These are phyloP conservation scores for Fusarium robinianum DNA, from an alignment of 2,329 filamentous ascomycete genomes.

Conservation along the genomic window DNA sequence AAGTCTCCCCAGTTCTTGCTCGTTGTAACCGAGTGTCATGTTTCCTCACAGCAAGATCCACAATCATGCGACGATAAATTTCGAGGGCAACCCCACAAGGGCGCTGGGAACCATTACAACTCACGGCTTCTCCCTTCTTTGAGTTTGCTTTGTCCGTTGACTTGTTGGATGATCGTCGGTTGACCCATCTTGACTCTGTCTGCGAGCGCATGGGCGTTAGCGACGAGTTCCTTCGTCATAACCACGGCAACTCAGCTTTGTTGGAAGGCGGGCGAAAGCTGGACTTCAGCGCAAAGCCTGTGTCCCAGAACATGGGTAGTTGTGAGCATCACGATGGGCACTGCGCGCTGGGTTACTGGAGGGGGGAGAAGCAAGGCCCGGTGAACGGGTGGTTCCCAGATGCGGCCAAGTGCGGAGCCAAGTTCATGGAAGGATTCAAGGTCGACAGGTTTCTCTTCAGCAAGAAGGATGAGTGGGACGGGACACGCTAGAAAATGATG, in stretches of 20 bases:
- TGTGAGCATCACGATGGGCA: conserved; percentile 67
- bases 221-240: conserved; percentile 65
- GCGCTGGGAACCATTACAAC: no score
- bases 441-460: conserved; percentile 70
- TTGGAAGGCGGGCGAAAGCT: conserved; percentile 72
- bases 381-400: conserved; percentile 73
- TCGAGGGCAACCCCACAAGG: no score
- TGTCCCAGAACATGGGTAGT: conserved; percentile 76
- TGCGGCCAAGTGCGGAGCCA: conserved; percentile 70
- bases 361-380: conserved; percentile 73
- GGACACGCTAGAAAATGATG: no score
- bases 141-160: no score
- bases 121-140: no score
- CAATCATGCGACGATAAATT: no score
- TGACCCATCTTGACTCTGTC: conserved; percentile 70
- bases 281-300: conserved; percentile 66
- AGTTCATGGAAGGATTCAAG: conserved; percentile 75
- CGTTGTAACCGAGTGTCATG: no score
- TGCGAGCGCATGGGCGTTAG: conserved; percentile 76
- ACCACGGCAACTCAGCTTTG: conserved; percentile 66
- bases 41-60: no score
- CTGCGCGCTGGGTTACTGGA: conserved; percentile 58
- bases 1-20: no score
- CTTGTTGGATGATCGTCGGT: no score
- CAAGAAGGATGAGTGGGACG: conserved; percentile 44